These are phyloP conservation scores for Trametes cinnabarina DNA, from an alignment of 768 basidiomycete species.

Conservation along the genomic window DNA sequence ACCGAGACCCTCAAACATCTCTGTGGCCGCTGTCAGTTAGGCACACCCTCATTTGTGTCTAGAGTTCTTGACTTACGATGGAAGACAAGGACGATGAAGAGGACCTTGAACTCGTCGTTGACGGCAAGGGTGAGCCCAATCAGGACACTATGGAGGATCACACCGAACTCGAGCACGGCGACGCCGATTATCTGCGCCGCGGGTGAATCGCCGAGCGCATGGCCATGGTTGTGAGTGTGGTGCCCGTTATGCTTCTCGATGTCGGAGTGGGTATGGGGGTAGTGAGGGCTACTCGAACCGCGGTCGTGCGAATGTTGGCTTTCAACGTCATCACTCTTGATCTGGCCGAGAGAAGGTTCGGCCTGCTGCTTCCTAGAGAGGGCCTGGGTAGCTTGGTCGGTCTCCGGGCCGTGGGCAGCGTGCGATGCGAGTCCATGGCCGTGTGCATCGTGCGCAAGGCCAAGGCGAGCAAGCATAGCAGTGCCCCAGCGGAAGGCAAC, in stretches of 20 bases:
- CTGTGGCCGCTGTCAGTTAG: slow-evolving; percentile 37
- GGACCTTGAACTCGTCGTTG: slow-evolving; percentile 70
- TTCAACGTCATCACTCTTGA: slow-evolving; percentile 5
- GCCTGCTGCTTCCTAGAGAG: slow-evolving; percentile 4
- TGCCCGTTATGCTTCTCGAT: slow-evolving; percentile 3
- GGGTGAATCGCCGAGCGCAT: slow-evolving; percentile 37
- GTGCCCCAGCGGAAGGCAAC: slow-evolving; percentile 87
- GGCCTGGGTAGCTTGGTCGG: slow-evolving; percentile 11
- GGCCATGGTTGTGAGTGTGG: background rate
- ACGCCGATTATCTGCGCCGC: slow-evolving; percentile 80
- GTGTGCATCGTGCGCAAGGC: slow-evolving; percentile 65
- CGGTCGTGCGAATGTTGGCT: slow-evolving; percentile 9
- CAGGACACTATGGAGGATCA: slow-evolving; percentile 80
- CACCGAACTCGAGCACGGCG: slow-evolving; percentile 92
- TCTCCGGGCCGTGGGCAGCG: slow-evolving; percentile 71
- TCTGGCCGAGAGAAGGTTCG: background rate
- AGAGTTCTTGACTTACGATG: slow-evolving; percentile 63
- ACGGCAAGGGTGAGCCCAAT: slow-evolving; percentile 94
- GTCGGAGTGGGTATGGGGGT: slow-evolving; percentile 16
- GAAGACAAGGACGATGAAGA: slow-evolving; percentile 90
- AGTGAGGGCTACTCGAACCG: slow-evolving; percentile 2
- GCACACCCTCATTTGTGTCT: background rate
- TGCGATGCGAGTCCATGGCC: slow-evolving; percentile 58
- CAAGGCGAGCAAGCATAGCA: slow-evolving; percentile 62
- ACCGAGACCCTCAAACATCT: slow-evolving; percentile 93